Evolutionary conservation across 768 basidiomycete species (phyloP).

Genomic region (Suillus lakei): DNA sequence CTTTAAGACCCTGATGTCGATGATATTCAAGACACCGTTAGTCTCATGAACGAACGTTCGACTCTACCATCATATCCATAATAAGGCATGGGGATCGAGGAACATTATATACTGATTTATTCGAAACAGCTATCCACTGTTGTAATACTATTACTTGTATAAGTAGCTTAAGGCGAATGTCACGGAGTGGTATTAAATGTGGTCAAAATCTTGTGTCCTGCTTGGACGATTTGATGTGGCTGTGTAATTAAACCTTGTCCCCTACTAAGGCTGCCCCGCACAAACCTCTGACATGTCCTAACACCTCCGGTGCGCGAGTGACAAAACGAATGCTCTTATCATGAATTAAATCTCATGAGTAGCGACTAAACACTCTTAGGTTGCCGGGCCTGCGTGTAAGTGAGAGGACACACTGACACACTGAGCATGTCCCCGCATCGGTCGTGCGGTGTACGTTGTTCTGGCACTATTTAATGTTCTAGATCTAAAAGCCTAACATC

Average conservation of each 20-base stretch:
- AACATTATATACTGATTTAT: slow-evolving; percentile 15
- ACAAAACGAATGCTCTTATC: not conserved
- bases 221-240: not conserved
- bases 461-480: not conserved
- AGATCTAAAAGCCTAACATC: not conserved
- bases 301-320: not conserved
- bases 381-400: not conserved
- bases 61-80: not conserved
- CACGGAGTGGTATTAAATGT: not conserved
- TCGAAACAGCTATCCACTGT: slow-evolving; percentile 20
- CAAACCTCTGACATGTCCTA: not conserved
- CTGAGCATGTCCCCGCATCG: not conserved
- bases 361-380: not conserved
- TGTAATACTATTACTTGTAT: not conserved
- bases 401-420: no score
- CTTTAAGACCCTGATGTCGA: slow-evolving; percentile 32
- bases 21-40: slow-evolving; percentile 37
- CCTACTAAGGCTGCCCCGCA: not conserved
- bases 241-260: not conserved
- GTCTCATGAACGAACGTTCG: slow-evolving; percentile 22
- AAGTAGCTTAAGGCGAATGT: not conserved
- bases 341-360: not conserved
- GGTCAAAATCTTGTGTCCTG: not conserved
- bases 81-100: not conserved
- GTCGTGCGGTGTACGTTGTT: not conserved